phyloP scores from a whole-genome alignment of 2,329 filamentous ascomycete genomes.

The Daldinia eschscholtzii region DNA sequence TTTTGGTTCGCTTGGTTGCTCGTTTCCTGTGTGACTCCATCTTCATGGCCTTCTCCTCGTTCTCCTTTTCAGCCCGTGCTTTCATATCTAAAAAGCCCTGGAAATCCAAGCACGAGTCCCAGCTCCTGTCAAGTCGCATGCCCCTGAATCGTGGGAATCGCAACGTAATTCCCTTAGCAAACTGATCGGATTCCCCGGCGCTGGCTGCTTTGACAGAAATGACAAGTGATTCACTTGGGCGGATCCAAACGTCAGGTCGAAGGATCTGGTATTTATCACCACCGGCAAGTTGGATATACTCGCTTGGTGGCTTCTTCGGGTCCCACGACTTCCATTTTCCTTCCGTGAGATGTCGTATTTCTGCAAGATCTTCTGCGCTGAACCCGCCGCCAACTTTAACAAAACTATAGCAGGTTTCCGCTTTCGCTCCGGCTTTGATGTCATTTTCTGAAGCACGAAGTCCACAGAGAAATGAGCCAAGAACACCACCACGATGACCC shows the following conservation, averaged over 20 bases:
- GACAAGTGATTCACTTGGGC: constrained; percentile 87
- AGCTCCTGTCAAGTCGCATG: constrained; percentile 84
- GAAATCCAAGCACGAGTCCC: constrained; percentile 82
- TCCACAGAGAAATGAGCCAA: constrained; percentile 93
- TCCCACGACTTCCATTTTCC: constrained; percentile 95
- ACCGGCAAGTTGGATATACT: constrained; percentile 85
- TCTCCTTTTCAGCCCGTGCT: constrained; percentile 75
- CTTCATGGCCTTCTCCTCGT: constrained; percentile 80
- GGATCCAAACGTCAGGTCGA: constrained; percentile 92
- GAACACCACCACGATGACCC: constrained; percentile 82
- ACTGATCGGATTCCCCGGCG: constrained; percentile 79
- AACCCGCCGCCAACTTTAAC: constrained; percentile 98
- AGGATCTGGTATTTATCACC: constrained; percentile 78
- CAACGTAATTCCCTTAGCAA: constrained; percentile 81
- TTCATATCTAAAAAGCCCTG: constrained; percentile 83
- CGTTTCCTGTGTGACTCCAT: constrained; percentile 75
- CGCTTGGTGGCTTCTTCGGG: constrained; percentile 76
- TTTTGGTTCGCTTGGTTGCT: constrained; percentile 72
- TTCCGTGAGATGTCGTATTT: constrained; percentile 85
- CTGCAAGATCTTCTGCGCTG: constrained; percentile 83
- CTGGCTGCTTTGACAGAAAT: constrained; percentile 90
- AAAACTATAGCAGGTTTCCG: constrained; percentile 90
- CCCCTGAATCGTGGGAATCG: constrained; percentile 92
- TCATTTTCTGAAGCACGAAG: constrained; percentile 80
- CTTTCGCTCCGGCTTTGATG: constrained; percentile 68